Base-by-base conservation (phyloP, 192 early-diverging fungal species). In the Allomyces macrogynus region DNA sequence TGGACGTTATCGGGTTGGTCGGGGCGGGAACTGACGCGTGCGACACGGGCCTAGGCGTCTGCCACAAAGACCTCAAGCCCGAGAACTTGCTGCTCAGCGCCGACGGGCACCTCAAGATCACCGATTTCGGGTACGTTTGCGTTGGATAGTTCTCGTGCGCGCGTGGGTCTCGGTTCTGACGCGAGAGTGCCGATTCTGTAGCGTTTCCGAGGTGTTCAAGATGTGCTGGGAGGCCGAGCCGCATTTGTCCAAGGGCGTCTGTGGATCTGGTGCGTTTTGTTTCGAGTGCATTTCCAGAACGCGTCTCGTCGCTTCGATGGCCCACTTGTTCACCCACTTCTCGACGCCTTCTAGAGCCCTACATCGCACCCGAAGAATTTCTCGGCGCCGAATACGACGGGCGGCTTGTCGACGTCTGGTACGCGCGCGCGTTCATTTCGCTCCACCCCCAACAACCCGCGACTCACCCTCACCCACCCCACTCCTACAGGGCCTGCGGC, bases 331-430 rank as follows among this genome's bases (percentile, higher is more conserved):
- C 12, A 57, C 49, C 12, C 16, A 16, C 5, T 57, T 14, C 12
- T 57, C 12, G 16, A 10, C 49, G 16, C 16, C 12, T 57, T 57
- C 20, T 57, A 57, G 49, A 87, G 42, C 90, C 90, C 0, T 92
- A 91, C 66, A 92, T 92, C 71, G 90, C 90, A 0, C 90, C 90
- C 2, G 90, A 91, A 65, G 76, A 81, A 70, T 89, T 86, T 72
- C 71, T 62, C 7, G 65, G 69, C 26, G 70, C 72, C 10, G 81
- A 82, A 60, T 92, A 89, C 74, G 88, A 92, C 73, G 76, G 81
- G 16, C 81, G 89, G 60, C 68, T 72, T 20, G 87, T 87, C 7
- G 81, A 83, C 67, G 70, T 83, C 7, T 83, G 81, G 81, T 57
- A 57, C 12, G 49, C 20, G 1, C 44, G 2, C n/a, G n/a, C n/a